phyloP scores from a whole-genome alignment of 2,329 filamentous ascomycete genomes.

The Calonectria pseudoreteaudii region DNA sequence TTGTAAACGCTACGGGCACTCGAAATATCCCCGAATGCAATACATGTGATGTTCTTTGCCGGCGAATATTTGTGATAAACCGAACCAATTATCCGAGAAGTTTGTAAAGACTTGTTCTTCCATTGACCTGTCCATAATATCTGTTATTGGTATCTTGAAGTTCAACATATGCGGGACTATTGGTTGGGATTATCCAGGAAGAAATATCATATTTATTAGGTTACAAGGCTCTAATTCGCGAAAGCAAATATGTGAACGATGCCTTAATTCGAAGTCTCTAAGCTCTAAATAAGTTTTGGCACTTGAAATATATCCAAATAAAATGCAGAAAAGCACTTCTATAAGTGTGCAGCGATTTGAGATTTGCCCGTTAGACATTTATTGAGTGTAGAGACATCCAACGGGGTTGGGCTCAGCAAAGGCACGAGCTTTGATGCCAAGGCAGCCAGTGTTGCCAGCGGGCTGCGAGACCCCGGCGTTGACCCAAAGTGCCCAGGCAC shows the following conservation, averaged over 20 bases:
- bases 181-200: background rate
- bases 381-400: background rate
- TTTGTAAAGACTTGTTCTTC: too few relatives aligned
- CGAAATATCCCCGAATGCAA: slow-evolving; percentile 44
- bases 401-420: background rate
- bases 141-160: background rate
- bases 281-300: background rate
- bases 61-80: background rate
- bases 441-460: background rate
- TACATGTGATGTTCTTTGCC: slow-evolving; percentile 32
- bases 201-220: background rate
- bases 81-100: background rate
- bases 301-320: background rate
- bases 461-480: background rate
- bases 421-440: background rate
- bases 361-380: background rate
- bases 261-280: background rate
- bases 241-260: background rate
- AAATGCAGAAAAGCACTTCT: background rate
- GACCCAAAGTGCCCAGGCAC: background rate
- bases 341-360: too few relatives aligned
- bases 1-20: slow-evolving; percentile 28
- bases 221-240: background rate
- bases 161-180: background rate
- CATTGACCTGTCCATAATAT: background rate